These are phyloP conservation scores for Lepidium sativum DNA, from an alignment of 345 rosid species.

Conservation along the genomic window DNA sequence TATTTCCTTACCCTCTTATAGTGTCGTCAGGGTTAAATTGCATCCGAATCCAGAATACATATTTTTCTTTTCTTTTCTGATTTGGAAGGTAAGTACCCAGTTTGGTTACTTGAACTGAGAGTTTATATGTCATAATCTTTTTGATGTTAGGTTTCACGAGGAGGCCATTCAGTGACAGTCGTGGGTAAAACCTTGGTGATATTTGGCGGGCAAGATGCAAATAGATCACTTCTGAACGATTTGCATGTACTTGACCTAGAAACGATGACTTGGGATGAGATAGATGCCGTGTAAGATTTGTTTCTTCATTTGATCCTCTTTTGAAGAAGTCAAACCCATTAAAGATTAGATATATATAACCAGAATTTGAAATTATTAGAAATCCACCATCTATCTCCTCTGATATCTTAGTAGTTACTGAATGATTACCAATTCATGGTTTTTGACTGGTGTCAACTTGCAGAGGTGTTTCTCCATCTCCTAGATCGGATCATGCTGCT, in stretches of 20 bases:
- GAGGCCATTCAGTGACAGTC: constrained; percentile 89
- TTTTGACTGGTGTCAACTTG: constrained; percentile 24
- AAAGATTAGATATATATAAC: background rate
- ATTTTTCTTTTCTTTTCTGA: background rate
- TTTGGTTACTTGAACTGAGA: background rate
- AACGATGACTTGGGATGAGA: constrained; percentile 99
- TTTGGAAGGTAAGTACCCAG: background rate
- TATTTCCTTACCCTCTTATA: background rate
- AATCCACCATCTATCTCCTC: background rate
- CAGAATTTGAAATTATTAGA: background rate
- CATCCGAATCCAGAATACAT: background rate
- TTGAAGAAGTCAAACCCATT: background rate
- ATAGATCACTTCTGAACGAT: constrained; percentile 83
- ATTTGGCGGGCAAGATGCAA: constrained; percentile 98
- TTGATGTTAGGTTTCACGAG: constrained; percentile 76
- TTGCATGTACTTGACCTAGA: constrained; percentile 92
- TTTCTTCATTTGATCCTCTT: background rate
- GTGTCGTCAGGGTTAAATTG: background rate
- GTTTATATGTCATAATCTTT: constrained; percentile 2
- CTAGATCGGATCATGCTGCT: constrained; percentile 97
- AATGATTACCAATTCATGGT: background rate
- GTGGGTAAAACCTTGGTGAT: constrained; percentile 80
- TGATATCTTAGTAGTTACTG: background rate
- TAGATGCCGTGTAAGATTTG: constrained; percentile 75
- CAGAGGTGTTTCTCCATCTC: constrained; percentile 95